phyloP scores from a whole-genome alignment of 495 filamentous ascomycete genomes.

The Talaromyces trachyspermus region DNA sequence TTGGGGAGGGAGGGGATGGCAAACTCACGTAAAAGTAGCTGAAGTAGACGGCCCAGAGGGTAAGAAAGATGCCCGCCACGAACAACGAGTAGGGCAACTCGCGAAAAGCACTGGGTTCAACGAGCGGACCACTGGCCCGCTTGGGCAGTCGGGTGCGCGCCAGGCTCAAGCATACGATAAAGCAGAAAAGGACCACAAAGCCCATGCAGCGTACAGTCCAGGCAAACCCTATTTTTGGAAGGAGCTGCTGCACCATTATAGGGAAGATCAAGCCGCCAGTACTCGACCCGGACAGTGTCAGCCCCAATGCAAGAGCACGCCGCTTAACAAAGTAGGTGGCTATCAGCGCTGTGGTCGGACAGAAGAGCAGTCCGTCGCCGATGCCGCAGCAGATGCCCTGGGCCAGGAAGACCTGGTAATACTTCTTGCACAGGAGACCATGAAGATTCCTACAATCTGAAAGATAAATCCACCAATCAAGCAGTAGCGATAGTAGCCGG shows the following conservation, averaged over 20 bases:
- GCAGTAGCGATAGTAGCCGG: conserved; percentile 56
- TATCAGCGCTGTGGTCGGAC: conserved; percentile 59
- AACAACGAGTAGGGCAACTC: conserved; percentile 26
- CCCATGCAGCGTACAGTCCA: conserved; percentile 34
- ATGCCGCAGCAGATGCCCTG: conserved; percentile 77
- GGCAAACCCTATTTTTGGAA: conserved; percentile 43
- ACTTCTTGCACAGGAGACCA: conserved; percentile 52
- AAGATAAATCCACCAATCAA: conserved; percentile 50
- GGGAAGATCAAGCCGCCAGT: conserved; percentile 76
- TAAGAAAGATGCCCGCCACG: conserved; percentile 24
- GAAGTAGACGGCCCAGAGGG: conserved; percentile 27
- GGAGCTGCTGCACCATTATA: conserved; percentile 57
- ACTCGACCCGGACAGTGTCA: conserved; percentile 59
- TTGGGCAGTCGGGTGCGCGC: conserved; percentile 26
- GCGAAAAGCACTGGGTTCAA: conserved; percentile 31
- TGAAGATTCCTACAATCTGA: conserved; percentile 63
- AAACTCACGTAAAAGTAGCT: conserved; percentile 25
- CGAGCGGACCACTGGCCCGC: conserved; percentile 25
- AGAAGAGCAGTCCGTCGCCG: conserved; percentile 66
- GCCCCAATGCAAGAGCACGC: conserved; percentile 59
- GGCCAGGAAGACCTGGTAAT: conserved; percentile 73
- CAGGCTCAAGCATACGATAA: conserved; percentile 12
- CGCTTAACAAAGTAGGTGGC: conserved; percentile 68
- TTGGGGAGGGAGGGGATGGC: background rate
- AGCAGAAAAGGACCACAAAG: conserved; percentile 22